These are phyloP conservation scores for Chamaecrista fasciculata DNA, from an alignment of 306 rosid species.

Conservation along the genomic window DNA sequence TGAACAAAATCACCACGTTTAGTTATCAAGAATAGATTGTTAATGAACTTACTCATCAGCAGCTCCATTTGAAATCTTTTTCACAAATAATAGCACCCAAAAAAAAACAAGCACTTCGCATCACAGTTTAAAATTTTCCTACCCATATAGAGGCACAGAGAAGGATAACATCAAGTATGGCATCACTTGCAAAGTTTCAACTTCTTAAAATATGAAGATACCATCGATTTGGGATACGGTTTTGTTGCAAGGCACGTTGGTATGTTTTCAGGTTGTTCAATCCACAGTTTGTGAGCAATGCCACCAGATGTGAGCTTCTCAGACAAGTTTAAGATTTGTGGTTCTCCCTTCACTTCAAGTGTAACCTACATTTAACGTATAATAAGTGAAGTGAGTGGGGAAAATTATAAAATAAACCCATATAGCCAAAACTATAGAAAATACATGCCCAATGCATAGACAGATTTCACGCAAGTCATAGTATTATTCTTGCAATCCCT, in stretches of 20 bases:
- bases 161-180: neutral
- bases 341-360: slow-evolving; percentile 66
- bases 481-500: neutral
- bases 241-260: slow-evolving; percentile 69
- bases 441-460: neutral
- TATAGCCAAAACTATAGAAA: neutral
- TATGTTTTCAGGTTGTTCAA: slow-evolving; percentile 58
- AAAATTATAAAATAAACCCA: neutral
- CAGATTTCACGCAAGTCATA: neutral
- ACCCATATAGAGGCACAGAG: neutral
- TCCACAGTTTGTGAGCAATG: slow-evolving; percentile 56
- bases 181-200: slow-evolving; percentile 61
- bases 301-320: slow-evolving; percentile 54
- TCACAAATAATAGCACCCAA: neutral
- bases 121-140: neutral
- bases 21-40: neutral
- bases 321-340: slow-evolving; percentile 49
- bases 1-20: neutral
- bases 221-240: slow-evolving; percentile 55
- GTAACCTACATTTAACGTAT: slow-evolving; percentile 40
- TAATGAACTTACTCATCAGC: neutral
- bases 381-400: neutral
- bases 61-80: neutral
- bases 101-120: neutral
- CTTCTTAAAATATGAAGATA: slow-evolving; percentile 50